A percentile compares a stretch with the other conserved stretches of the same genome.
phyloP scores from a whole-genome alignment of 306 rosid genomes.

The Quercus variabilis region DNA sequence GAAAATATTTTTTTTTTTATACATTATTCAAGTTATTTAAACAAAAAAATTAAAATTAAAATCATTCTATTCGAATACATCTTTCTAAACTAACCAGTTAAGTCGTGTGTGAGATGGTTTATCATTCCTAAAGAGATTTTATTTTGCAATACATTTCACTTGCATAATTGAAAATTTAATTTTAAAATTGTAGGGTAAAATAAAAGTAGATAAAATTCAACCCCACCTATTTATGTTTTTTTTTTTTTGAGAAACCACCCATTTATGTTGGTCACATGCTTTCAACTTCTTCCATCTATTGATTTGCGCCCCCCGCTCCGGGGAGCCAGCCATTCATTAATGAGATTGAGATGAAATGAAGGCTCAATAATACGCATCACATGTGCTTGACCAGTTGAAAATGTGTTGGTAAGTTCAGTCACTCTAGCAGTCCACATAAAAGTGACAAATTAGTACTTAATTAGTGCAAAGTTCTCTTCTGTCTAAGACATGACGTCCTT shows the following conservation, averaged over 20 bases:
- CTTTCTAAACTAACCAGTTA: too few species aligned
- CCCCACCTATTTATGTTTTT: constrained; percentile 18
- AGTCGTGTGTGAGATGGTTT: too few species aligned
- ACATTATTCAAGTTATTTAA: too few species aligned
- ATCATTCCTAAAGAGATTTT: too few species aligned
- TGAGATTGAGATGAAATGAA: background rate
- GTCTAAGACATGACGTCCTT: too few species aligned
- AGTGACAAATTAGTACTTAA: too few species aligned
- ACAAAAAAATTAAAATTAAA: too few species aligned
- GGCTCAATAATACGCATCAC: background rate
- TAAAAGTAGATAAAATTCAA: background rate
- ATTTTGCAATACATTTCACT: background rate
- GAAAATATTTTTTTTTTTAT: too few species aligned
- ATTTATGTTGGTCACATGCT: constrained; percentile 24
- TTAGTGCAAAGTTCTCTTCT: too few species aligned
- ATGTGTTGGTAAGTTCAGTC: background rate
- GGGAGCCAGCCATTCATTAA: background rate
- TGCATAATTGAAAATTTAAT: background rate
- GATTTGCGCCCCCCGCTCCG: background rate
- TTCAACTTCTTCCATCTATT: background rate
- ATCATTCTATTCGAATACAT: too few species aligned
- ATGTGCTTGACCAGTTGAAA: background rate
- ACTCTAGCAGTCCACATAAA: too few species aligned
- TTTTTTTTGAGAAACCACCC: background rate
- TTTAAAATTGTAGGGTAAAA: background rate